Evolutionary conservation across 345 rosid species (phyloP), one percentile per base, ranked within the genome.

Genomic region (Brassica rapa): DNA sequence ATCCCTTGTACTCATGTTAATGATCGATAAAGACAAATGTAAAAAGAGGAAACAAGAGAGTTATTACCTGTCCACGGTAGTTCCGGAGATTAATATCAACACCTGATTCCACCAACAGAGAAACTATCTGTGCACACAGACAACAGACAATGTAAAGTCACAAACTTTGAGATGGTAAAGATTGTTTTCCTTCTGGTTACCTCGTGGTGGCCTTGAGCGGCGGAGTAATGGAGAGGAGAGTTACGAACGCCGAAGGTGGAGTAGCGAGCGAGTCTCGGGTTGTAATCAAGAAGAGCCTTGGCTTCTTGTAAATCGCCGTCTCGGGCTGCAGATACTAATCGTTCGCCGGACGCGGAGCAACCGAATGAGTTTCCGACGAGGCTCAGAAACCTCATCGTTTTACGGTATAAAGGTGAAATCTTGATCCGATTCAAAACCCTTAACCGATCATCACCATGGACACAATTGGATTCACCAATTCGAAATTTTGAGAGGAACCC

Each of bases 161-260:
- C 55, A 49, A 49, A 33, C 7, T 67, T 5, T 6, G 27, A 19
- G 29, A 61, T 27, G 2, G 66, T 66, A n/a, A 3, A 39, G 15
- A 16, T 4, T 19, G 39, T 1, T 0, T 1, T 0, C 23, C 2
- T 16, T n/a, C 15, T 5, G 5, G 16, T 11, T 51, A 94, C 98
- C 98, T 94, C 98, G 70, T 91, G 91, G 88, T 95, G 96, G 51
- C 98, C 99, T 80, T 92, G 98, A 66, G 99, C 98, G 33, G 99
- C 98, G 73, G 98, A 93, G 82, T 95, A 95, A 83, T 95, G 99
- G 53, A 93, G 90, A 37, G 99, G 97, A 6, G 99, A 95, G 84
- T 95, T 95, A 43, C 94, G 87, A 75, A 91, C 99, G 12, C 98
- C 97, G 46, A 95, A 93, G 77, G 99, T 95, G 0, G 97, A 93